Percentiles rank a stretch among this genome's conserved stretches.
phyloP scores from a whole-genome alignment of 2,329 filamentous ascomycete species.

The Microcyclosporella mali region DNA sequence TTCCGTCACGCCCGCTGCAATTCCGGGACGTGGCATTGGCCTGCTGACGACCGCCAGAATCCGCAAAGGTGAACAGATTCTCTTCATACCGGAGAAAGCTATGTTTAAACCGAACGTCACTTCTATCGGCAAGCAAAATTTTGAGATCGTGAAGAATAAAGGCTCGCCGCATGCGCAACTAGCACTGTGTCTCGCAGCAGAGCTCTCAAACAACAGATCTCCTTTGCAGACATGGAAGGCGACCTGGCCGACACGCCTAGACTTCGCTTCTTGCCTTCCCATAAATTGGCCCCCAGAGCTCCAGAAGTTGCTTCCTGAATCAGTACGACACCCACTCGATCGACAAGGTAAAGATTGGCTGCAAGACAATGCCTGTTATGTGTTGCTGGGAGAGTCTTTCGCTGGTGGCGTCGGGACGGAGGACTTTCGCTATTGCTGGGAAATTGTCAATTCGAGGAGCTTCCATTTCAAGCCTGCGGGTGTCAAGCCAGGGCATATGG shows the following conservation, averaged over 20 bases:
- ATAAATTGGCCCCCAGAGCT: conserved; percentile 47
- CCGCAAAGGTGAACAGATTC: conserved; percentile 54
- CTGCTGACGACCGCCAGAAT: conserved; percentile 64
- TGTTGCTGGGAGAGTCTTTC: too few species aligned
- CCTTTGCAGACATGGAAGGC: conserved; percentile 18
- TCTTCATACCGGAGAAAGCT: conserved; percentile 58
- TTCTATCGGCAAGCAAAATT: conserved; percentile 12
- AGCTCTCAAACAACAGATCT: conserved; percentile 8
- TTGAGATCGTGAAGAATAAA: background rate
- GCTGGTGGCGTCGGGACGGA: background rate
- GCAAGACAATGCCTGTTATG: conserved; percentile 16
- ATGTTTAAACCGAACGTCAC: conserved; percentile 59
- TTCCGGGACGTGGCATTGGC: conserved; percentile 70
- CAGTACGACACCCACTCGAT: conserved; percentile 28
- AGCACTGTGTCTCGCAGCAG: conserved; percentile 40
- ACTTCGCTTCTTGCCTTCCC: conserved; percentile 55
- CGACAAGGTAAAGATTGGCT: conserved; percentile 28
- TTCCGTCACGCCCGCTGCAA: conserved; percentile 59
- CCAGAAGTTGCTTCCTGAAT: conserved; percentile 35
- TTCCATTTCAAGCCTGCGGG: conserved; percentile 51
- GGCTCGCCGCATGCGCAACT: conserved; percentile 58
- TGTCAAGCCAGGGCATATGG: conserved; percentile 54
- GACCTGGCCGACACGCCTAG: conserved; percentile 54
- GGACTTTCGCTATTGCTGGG: conserved; percentile 51
- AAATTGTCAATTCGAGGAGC: conserved; percentile 55